Evolutionary conservation across 1,284 basidiomycete genomes (phyloP).

Genomic region (Cystobasidium sp.): DNA sequence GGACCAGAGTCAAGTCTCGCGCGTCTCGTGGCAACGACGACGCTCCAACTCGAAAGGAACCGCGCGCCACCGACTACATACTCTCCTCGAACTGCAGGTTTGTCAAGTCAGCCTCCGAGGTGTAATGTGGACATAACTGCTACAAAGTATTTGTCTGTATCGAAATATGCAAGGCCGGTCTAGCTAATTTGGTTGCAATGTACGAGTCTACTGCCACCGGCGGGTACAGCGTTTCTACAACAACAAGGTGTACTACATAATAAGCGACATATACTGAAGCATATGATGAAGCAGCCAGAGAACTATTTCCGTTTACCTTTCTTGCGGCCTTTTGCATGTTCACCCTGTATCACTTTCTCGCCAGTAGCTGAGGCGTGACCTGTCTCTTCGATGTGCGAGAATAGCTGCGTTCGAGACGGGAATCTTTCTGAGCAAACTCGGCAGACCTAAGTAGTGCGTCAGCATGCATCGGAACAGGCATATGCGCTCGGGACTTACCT

Average conservation of each 20-base stretch:
- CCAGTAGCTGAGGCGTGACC: constrained; percentile 70
- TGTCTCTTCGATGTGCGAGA: constrained; percentile 71
- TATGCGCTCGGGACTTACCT: constrained; percentile 26
- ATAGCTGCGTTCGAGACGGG: constrained; percentile 75
- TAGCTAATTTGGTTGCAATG: no score
- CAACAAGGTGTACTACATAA: neutral
- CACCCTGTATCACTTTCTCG: neutral
- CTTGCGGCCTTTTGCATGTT: constrained; percentile 22
- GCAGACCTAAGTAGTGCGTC: constrained; percentile 61
- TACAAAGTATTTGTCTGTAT: no score
- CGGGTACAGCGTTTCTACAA: constrained; percentile 15
- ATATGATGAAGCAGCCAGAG: neutral
- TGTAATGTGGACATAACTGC: no score
- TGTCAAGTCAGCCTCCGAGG: no score
- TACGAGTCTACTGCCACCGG: no score
- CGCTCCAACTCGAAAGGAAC: no score
- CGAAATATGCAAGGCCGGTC: no score
- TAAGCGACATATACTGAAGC: neutral
- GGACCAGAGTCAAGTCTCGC: neutral
- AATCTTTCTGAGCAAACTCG: constrained; percentile 73
- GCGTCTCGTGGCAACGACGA: neutral
- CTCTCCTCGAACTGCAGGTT: no score
- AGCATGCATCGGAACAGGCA: neutral
- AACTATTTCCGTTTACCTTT: constrained; percentile 46
- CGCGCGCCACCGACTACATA: no score